Percentiles rank a stretch among this genome's conserved stretches.
These are phyloP conservation scores for Anthracocystis walkeri DNA, from an alignment of 1,284 basidiomycete species.

Conservation along the genomic window DNA sequence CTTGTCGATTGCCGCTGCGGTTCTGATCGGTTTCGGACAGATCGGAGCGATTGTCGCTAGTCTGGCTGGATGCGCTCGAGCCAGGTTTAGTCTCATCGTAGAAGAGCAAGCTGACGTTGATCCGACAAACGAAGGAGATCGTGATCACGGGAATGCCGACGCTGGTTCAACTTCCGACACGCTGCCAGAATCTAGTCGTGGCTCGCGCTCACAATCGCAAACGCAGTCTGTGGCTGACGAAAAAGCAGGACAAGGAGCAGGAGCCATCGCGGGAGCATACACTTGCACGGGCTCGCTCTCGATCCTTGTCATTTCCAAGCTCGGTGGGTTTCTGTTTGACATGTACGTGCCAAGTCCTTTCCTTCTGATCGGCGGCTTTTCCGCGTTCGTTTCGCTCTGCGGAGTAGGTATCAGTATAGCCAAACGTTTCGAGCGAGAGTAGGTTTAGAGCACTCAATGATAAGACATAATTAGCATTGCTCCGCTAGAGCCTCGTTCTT, in stretches of 20 bases:
- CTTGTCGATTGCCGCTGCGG: conserved; percentile 42
- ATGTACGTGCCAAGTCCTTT: conserved; percentile 52
- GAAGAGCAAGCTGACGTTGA: conserved; percentile 1
- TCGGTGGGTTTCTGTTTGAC: conserved; percentile 56
- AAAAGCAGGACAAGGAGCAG: conserved; percentile 27
- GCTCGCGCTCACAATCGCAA: neutral
- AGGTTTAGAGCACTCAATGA: neutral
- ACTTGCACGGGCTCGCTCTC: conserved; percentile 52
- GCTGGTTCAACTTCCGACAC: conserved; percentile 9
- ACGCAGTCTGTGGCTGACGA: neutral
- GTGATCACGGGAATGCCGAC: conserved; percentile 6
- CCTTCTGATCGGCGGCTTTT: conserved; percentile 47
- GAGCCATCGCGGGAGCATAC: conserved; percentile 58
- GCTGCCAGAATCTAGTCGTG: neutral
- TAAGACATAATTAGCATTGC: too few relatives aligned
- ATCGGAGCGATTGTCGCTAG: conserved; percentile 55
- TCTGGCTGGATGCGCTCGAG: conserved; percentile 48
- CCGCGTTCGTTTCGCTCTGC: conserved; percentile 35
- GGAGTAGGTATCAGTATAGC: conserved; percentile 10
- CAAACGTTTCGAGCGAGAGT: conserved; percentile 8
- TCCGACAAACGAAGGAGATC: neutral
- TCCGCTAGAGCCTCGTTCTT: too few relatives aligned
- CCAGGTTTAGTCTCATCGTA: conserved; percentile 11
- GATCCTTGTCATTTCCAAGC: conserved; percentile 53
- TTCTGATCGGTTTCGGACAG: conserved; percentile 48